A percentile compares a stretch with the other conserved stretches of the same genome.
phyloP scores from a whole-genome alignment of 1,284 basidiomycete genomes.

The Austroboletus niveus region DNA sequence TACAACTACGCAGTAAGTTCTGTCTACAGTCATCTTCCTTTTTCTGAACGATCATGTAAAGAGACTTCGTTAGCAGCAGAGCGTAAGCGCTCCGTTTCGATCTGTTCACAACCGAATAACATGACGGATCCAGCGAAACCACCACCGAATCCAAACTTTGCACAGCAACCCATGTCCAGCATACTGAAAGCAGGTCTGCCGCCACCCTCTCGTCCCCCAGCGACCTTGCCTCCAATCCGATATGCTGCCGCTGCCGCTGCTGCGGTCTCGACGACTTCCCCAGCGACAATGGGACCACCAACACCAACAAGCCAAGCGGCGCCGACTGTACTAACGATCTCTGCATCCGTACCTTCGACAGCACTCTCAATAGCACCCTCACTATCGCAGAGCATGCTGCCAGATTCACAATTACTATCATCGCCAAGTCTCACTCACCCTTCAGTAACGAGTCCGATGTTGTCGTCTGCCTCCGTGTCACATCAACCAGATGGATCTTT shows the following conservation, averaged over 20 bases:
- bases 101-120: conserved; percentile 15
- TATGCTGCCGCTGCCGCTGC: conserved; percentile 93
- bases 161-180: conserved; percentile 77
- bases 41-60: conserved; percentile 21
- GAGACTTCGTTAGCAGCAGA: conserved; percentile 49
- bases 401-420: conserved; percentile 53
- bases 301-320: conserved; percentile 38
- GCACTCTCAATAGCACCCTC: conserved; percentile 39
- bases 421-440: conserved; percentile 80
- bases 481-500: conserved; percentile 69
- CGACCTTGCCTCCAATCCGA: conserved; percentile 77
- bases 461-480: conserved; percentile 74
- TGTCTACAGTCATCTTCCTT: neutral
- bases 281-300: conserved; percentile 30
- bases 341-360: conserved; percentile 35
- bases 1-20: conserved; percentile 65
- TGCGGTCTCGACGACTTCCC: conserved; percentile 51
- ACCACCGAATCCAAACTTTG: conserved; percentile 78
- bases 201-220: conserved; percentile 49
- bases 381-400: conserved; percentile 36
- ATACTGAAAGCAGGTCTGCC: conserved; percentile 70
- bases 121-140: conserved; percentile 59
- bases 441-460: conserved; percentile 73
- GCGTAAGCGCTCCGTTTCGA: conserved; percentile 36
- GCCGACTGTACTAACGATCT: conserved; percentile 26